phyloP scores from a whole-genome alignment of 1,284 basidiomycete species.

The Irpex lacteus region DNA sequence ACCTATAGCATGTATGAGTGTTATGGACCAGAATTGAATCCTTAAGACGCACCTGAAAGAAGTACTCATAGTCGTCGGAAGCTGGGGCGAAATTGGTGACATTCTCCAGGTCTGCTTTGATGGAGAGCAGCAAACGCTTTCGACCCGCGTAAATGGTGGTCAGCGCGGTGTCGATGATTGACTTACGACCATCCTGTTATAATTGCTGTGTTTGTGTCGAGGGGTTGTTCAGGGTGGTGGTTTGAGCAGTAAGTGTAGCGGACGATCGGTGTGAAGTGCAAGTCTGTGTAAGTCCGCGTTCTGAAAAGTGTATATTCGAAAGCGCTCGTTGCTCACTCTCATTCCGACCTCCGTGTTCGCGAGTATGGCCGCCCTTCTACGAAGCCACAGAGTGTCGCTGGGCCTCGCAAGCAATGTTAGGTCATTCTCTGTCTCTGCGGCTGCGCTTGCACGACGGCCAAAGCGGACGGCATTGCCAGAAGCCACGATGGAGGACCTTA shows the following conservation, averaged over 20 bases:
- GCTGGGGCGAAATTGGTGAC: slow-evolving; percentile 66
- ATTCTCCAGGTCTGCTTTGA: slow-evolving; percentile 77
- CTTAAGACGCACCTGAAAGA: slow-evolving; percentile 56
- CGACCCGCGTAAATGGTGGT: not conserved
- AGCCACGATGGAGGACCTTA: slow-evolving; percentile 1
- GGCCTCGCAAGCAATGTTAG: not conserved
- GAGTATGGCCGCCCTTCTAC: not conserved
- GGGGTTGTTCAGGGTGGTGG: not conserved
- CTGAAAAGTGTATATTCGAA: not conserved
- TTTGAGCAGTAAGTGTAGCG: no score
- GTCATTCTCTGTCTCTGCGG: slow-evolving; percentile 3
- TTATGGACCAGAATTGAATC: not conserved
- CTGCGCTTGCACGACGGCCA: not conserved
- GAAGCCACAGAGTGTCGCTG: not conserved
- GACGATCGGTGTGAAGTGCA: not conserved
- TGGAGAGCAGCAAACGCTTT: slow-evolving; percentile 60
- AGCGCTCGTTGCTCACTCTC: not conserved
- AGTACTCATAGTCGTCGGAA: slow-evolving; percentile 65
- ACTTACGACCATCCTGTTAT: slow-evolving; percentile 32
- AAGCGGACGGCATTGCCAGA: slow-evolving; percentile 1
- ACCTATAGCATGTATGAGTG: slow-evolving; percentile 44
- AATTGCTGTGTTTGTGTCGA: not conserved
- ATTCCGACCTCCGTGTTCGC: not conserved
- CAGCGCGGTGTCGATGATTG: not conserved
- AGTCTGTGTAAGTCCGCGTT: not conserved